Conservation (phyloP, 1,284 basidiomycete species). For the Ceratobasidium sp. region DNA sequence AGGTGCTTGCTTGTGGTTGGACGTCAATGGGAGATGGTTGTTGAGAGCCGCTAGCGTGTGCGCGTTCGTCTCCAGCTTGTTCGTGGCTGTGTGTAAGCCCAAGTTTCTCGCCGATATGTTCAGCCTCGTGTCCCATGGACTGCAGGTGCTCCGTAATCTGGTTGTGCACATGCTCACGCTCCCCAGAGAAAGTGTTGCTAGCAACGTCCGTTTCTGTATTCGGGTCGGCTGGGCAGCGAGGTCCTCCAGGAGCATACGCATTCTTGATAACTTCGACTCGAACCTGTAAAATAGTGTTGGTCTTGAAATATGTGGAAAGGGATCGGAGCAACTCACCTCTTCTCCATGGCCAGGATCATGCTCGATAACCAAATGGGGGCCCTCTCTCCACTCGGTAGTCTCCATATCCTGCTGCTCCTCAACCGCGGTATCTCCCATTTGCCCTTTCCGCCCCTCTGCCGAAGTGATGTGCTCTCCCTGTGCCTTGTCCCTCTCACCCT, state of each 20-base stretch:
- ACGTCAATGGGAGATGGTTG: not conserved
- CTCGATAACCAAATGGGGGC: constrained; percentile 73
- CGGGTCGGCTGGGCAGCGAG: not conserved
- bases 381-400: constrained; percentile 71
- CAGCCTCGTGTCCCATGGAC: constrained; percentile 16
- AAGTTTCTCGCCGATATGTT: constrained; percentile 25
- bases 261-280: constrained; percentile 70
- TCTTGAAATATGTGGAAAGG: constrained; percentile 31
- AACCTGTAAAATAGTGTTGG: constrained; percentile 56
- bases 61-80: not conserved
- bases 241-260: constrained; percentile 48
- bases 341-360: constrained; percentile 64
- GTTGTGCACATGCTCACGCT: constrained; percentile 17
- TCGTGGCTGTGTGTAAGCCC: constrained; percentile 12
- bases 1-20: not conserved
- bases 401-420: constrained; percentile 46
- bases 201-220: not conserved
- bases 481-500: constrained; percentile 47
- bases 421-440: constrained; percentile 46
- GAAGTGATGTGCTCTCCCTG: constrained; percentile 49
- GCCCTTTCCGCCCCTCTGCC: constrained; percentile 54
- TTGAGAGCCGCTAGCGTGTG: not conserved
- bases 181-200: not conserved
- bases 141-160: constrained; percentile 22
- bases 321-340: constrained; percentile 62